Evolutionary conservation across 192 early-diverging fungal genomes (phyloP), one percentile per base, ranked within the genome.

Genomic region (Dissophora globulifera): DNA sequence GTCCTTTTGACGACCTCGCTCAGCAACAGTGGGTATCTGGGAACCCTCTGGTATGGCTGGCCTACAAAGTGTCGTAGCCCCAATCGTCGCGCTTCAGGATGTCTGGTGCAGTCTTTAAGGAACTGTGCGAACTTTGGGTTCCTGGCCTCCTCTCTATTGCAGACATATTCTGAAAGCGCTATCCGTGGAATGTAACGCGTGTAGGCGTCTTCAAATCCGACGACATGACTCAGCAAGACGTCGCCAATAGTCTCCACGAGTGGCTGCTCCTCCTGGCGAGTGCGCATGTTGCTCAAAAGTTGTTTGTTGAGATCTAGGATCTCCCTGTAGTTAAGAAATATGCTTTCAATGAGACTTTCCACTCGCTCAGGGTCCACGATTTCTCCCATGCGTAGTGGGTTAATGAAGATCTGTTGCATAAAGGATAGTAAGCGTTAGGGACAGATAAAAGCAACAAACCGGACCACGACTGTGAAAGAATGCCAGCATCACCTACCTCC

Each of bases 191-290:
- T 92, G 78, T 98, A 98, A 16, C 83, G 82, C 25, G 91, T 83
- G 48, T 95, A 96, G 8, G 86, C 78, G 32, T 90, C 82, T 25
- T 65, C 61, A 32, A 96, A 88, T 67, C 85, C 78, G 25, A 85
- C 66, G 0, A 90, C 83, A 60, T 90, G 83, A 45, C 79, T 54
- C 22, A 93, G 52, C 30, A 98, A 83, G 20, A 96, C 86, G 63
- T 95, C 93, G 27, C 96, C 96, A 20, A 98, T 88, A 50, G 84
- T 81, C 62, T 92, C 85, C 19, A 96, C 90, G 15, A 98, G 74
- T 38, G 79, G 81, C 26, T 63, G 80, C 78, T 92, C 83, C 33
- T 89, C 78, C 59, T 93, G 92, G 22, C 91, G 81, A 31, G 68
- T 67, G 53, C 79, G 75, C 32, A 94, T 56, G 17, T 79, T 87